These are phyloP conservation scores for Pseudocercospora vitis DNA, from an alignment of 2,329 filamentous ascomycete species.

Conservation along the genomic window DNA sequence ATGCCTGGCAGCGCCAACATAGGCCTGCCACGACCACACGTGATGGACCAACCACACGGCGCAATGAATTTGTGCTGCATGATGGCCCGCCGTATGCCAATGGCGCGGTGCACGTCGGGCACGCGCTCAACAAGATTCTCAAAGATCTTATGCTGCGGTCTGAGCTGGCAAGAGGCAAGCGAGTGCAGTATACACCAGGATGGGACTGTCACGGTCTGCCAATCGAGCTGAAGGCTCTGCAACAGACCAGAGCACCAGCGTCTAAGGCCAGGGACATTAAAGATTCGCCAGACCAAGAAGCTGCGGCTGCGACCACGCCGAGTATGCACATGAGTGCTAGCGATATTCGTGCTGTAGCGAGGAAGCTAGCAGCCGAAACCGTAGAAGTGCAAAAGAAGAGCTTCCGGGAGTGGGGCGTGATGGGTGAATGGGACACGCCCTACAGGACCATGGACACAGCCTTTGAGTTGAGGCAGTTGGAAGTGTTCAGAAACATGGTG, in stretches of 20 bases:
- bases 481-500: constrained; percentile 74
- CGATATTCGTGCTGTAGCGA: constrained; percentile 64
- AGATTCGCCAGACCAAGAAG: constrained; percentile 31
- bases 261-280: constrained; percentile 35
- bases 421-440: constrained; percentile 74
- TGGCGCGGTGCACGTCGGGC: constrained; percentile 84
- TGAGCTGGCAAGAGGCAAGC: constrained; percentile 73
- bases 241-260: constrained; percentile 45
- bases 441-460: constrained; percentile 77
- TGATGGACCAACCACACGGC: constrained; percentile 43
- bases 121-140: constrained; percentile 93
- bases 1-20: constrained; percentile 74
- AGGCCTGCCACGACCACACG: constrained; percentile 33
- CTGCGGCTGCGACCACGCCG: constrained; percentile 35
- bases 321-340: constrained; percentile 44
- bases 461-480: constrained; percentile 73
- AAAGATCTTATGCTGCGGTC: constrained; percentile 90
- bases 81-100: constrained; percentile 98
- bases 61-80: constrained; percentile 74
- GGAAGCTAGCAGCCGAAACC: constrained; percentile 65
- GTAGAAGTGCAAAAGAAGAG: constrained; percentile 70
- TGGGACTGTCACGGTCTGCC: constrained; percentile 98
- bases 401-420: constrained; percentile 72
- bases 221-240: constrained; percentile 93
- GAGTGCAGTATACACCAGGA: constrained; percentile 80